These are phyloP conservation scores for Thymus mandschuricus DNA, from an alignment of 257 asterid genomes.

Conservation along the genomic window DNA sequence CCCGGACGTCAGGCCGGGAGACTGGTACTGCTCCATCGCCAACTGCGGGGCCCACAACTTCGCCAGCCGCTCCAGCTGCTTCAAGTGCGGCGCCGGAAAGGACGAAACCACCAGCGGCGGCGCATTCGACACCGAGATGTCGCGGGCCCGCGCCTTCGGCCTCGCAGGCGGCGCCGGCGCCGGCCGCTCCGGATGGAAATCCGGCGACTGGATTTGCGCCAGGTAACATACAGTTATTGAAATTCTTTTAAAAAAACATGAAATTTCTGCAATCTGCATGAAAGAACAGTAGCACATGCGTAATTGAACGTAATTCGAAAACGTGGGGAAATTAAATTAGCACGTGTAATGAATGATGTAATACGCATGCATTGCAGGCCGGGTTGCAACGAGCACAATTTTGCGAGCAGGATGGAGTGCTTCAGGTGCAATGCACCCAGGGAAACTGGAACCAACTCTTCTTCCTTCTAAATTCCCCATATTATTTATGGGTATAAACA, in stretches of 20 bases:
- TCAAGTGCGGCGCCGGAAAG: slow-evolving; percentile 91
- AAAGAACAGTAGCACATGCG: background rate
- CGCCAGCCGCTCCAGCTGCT: slow-evolving; percentile 98
- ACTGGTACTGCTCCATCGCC: slow-evolving; percentile 85
- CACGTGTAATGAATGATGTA: background rate
- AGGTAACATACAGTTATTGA: slow-evolving; percentile 45
- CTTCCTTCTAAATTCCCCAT: slow-evolving; percentile 52
- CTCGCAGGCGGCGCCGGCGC: slow-evolving; percentile 45
- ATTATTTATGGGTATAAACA: slow-evolving; percentile 48
- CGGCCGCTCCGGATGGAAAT: slow-evolving; percentile 90
- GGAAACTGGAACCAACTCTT: slow-evolving; percentile 66
- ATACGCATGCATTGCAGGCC: slow-evolving; percentile 36
- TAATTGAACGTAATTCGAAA: too few species aligned
- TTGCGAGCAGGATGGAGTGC: slow-evolving; percentile 95
- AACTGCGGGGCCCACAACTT: slow-evolving; percentile 97
- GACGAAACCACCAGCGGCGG: slow-evolving; percentile 54
- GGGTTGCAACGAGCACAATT: slow-evolving; percentile 97
- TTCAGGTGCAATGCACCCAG: slow-evolving; percentile 98
- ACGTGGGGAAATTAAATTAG: background rate
- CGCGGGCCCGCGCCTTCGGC: slow-evolving; percentile 49
- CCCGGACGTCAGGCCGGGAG: slow-evolving; percentile 99
- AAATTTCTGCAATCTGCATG: background rate
- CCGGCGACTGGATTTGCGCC: slow-evolving; percentile 97
- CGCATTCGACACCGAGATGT: slow-evolving; percentile 49
- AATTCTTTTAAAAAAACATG: too few species aligned